Conservation (phyloP, 305 asterid genomes). For the Andrographis paniculata region DNA sequence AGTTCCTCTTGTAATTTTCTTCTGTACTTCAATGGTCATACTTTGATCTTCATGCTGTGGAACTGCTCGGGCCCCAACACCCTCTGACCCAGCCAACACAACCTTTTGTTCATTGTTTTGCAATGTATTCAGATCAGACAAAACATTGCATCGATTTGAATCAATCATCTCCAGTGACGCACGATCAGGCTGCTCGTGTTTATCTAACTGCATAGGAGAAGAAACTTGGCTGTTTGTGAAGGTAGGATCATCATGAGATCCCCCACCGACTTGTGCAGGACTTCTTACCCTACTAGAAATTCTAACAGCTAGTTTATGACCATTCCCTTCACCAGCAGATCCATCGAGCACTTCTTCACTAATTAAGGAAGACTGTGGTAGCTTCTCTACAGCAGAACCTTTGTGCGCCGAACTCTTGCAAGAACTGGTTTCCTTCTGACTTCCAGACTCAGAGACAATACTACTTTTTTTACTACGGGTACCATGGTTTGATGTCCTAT, state of each 20-base stretch:
- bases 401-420: conserved; percentile 26
- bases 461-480: conserved; percentile 30
- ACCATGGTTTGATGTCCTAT: conserved; percentile 28
- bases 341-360: background rate
- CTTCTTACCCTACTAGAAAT: conserved; percentile 34
- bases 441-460: conserved; percentile 34
- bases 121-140: conserved; percentile 27
- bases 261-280: conserved; percentile 45
- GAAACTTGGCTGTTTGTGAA: conserved; percentile 43
- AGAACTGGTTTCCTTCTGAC: conserved; percentile 36
- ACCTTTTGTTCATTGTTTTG: conserved; percentile 39
- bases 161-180: conserved; percentile 34
- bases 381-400: conserved; percentile 36
- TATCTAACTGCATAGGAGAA: conserved; percentile 40
- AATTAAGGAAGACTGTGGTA: conserved; percentile 26
- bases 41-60: conserved; percentile 37
- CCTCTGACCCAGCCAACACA: conserved; percentile 26
- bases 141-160: conserved; percentile 20
- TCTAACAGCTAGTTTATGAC: background rate
- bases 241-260: conserved; percentile 43
- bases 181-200: conserved; percentile 32
- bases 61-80: conserved; percentile 28
- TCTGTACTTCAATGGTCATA: conserved; percentile 30
- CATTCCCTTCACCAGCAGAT: background rate
- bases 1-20: conserved; percentile 19